Conservation (phyloP, 1,284 basidiomycete species). For the Crepidotus sp. region DNA sequence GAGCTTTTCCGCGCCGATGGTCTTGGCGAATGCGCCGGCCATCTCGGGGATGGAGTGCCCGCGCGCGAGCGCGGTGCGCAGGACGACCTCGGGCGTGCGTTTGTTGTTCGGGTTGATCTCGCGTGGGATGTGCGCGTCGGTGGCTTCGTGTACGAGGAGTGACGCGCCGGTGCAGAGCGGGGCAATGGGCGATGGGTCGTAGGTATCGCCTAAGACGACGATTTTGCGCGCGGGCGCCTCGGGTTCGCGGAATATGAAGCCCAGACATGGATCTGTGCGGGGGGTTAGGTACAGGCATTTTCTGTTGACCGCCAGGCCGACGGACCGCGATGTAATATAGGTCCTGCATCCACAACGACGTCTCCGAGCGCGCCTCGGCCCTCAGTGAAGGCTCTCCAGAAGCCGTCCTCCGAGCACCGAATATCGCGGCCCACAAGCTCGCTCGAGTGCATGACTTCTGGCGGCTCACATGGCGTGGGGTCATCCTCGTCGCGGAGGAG, state of each 20-base stretch:
- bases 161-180: conserved; percentile 46
- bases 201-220: conserved; percentile 58
- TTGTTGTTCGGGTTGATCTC: conserved; percentile 43
- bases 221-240: conserved; percentile 38
- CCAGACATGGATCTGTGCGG: conserved; percentile 67
- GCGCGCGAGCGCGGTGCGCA: conserved; percentile 15
- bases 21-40: conserved; percentile 73
- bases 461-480: conserved; percentile 23
- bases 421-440: conserved; percentile 67
- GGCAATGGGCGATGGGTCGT: conserved; percentile 49
- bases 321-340: conserved; percentile 73
- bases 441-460: conserved; percentile 48
- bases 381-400: conserved; percentile 55
- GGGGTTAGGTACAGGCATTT: not conserved
- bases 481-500: conserved; percentile 51
- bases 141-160: conserved; percentile 76
- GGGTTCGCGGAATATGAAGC: conserved; percentile 70
- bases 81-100: conserved; percentile 36
- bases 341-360: conserved; percentile 66
- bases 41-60: conserved; percentile 82
- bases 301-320: not conserved
- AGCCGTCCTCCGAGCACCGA: conserved; percentile 50
- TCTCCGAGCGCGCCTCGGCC: conserved; percentile 32
- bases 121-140: conserved; percentile 68
- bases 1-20: conserved; percentile 55